These are phyloP conservation scores for Musa beccarii DNA, from an alignment of 176 grass and related monocot genomes.

Conservation along the genomic window DNA sequence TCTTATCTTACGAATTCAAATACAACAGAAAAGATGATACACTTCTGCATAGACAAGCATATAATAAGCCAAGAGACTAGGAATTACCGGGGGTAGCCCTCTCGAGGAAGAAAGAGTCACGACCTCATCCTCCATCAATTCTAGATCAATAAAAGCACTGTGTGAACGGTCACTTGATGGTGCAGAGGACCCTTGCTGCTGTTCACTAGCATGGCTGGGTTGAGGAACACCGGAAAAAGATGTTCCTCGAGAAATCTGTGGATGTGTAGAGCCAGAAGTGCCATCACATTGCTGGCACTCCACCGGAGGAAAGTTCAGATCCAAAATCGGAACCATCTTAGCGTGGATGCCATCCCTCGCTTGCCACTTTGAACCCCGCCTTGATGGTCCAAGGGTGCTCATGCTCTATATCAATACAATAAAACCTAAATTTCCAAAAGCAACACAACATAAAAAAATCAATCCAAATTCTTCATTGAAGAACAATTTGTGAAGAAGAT, in stretches of 20 bases:
- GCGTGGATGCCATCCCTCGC: not conserved
- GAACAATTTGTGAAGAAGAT: too few species aligned
- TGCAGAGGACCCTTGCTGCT: not conserved
- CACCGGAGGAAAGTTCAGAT: slow-evolving; percentile 3
- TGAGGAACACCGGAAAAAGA: not conserved
- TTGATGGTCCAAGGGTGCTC: not conserved
- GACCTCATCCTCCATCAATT: not conserved
- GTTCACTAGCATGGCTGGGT: not conserved
- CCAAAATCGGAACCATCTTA: not conserved
- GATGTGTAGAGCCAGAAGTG: not conserved
- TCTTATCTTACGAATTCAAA: not conserved
- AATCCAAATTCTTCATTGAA: not conserved
- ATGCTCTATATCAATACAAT: not conserved
- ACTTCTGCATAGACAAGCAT: not conserved
- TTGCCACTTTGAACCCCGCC: not conserved
- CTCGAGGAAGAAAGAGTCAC: not conserved
- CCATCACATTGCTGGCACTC: not conserved
- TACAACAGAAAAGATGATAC: not conserved
- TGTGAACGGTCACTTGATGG: not conserved
- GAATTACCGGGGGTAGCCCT: not conserved
- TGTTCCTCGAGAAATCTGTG: not conserved
- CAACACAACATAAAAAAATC: not conserved
- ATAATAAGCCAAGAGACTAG: not conserved
- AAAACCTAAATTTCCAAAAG: too few species aligned
- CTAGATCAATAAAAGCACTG: not conserved